Percentiles rank a stretch among this genome's conserved stretches.
phyloP scores from a whole-genome alignment of 2,329 filamentous ascomycete species.

The Aspergillus brunneoviolaceus region DNA sequence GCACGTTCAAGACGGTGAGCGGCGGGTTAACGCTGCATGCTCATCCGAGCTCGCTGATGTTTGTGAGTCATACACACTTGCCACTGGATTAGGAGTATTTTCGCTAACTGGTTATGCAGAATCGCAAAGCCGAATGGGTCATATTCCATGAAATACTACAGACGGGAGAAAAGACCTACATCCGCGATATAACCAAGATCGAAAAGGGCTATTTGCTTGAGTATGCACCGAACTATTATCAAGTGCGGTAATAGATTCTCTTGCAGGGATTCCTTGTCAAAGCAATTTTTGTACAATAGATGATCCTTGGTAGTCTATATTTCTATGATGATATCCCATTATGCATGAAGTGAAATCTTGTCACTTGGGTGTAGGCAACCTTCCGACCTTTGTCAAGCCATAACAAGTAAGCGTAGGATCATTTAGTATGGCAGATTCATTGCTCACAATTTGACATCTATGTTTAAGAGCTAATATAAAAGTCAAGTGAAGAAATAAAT shows the following conservation, averaged over 20 bases:
- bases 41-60: conserved; percentile 90
- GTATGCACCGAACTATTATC: conserved; percentile 82
- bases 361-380: not conserved
- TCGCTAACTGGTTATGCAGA: conserved; percentile 45
- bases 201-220: conserved; percentile 90
- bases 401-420: too few relatives aligned
- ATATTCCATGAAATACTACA: conserved; percentile 93
- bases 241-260: conserved; percentile 45
- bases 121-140: conserved; percentile 94
- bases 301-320: not conserved
- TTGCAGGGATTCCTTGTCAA: not conserved
- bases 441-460: too few relatives aligned
- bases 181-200: conserved; percentile 88
- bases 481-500: too few relatives aligned
- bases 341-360: not conserved
- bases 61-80: conserved; percentile 52
- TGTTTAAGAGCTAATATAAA: too few relatives aligned
- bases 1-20: conserved; percentile 81
- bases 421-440: too few relatives aligned
- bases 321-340: not conserved
- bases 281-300: not conserved
- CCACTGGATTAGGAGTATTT: not conserved
- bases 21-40: conserved; percentile 76
- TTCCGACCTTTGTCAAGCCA: not conserved
- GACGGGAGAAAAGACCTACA: conserved; percentile 82